Conservation (phyloP, 2,329 filamentous ascomycete genomes). For the Amesomyces nigricolor region DNA sequence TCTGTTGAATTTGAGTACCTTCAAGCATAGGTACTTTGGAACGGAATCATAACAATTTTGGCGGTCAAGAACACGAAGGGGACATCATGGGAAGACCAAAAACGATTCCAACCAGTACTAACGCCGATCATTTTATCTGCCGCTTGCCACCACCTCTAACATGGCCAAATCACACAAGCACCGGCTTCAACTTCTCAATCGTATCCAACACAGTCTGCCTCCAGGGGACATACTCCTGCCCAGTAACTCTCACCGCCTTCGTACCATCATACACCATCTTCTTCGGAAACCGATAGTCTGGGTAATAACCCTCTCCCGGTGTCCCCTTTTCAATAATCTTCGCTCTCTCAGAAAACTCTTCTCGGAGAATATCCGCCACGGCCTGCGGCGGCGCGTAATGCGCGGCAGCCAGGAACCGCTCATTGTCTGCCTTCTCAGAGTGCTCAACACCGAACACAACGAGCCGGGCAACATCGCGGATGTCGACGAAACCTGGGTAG, state of each 20-base stretch:
- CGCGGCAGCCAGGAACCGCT: conserved; percentile 36
- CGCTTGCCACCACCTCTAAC: too few species aligned
- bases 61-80: too few species aligned
- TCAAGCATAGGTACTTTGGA: too few species aligned
- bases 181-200: conserved; percentile 39
- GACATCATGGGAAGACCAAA: too few species aligned
- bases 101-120: too few species aligned
- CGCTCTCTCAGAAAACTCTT: conserved; percentile 32
- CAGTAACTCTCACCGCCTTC: conserved; percentile 29
- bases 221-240: conserved; percentile 31
- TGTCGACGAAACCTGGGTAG: conserved; percentile 35
- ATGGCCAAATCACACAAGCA: not conserved
- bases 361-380: conserved; percentile 38
- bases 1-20: too few species aligned
- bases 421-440: conserved; percentile 32
- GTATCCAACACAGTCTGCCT: conserved; percentile 38
- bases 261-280: conserved; percentile 22
- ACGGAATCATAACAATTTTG: too few species aligned
- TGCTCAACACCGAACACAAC: conserved; percentile 36
- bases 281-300: conserved; percentile 20
- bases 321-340: conserved; percentile 34
- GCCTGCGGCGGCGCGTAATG: conserved; percentile 34
- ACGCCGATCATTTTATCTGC: too few species aligned
- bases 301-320: conserved; percentile 36
- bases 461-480: conserved; percentile 40